phyloP scores from a whole-genome alignment of 768 basidiomycete genomes.

The Lyophyllum atratum region DNA sequence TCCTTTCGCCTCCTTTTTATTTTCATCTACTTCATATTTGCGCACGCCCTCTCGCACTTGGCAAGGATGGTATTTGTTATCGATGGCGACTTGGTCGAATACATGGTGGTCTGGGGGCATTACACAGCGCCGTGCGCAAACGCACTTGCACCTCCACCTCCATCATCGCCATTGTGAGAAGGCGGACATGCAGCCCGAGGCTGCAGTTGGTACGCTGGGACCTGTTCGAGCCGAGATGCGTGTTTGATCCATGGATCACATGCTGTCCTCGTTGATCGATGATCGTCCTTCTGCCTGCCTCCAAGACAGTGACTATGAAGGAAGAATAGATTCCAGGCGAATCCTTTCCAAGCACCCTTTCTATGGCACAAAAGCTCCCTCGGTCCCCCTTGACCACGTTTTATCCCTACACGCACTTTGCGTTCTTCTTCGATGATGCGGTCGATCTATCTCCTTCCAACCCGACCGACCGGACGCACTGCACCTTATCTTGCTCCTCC shows the following conservation, averaged over 20 bases:
- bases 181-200: slow-evolving; percentile 28
- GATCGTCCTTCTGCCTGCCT: slow-evolving; percentile 31
- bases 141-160: slow-evolving; percentile 9
- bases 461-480: slow-evolving; percentile 1
- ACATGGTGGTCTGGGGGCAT: slow-evolving; percentile 20
- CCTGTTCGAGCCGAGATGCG: slow-evolving; percentile 22
- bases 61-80: slow-evolving; percentile 30
- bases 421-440: slow-evolving; percentile 21
- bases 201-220: slow-evolving; percentile 20
- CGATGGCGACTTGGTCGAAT: slow-evolving; percentile 18
- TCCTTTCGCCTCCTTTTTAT: slow-evolving; percentile 29
- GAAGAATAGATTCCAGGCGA: slow-evolving; percentile 34
- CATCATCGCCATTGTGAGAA: slow-evolving; percentile 21
- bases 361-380: slow-evolving; percentile 15
- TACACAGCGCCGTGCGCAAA: slow-evolving; percentile 27
- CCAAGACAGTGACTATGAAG: slow-evolving; percentile 24
- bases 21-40: slow-evolving; percentile 25
- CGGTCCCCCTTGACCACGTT: slow-evolving; percentile 16
- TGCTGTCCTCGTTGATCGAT: slow-evolving; percentile 49
- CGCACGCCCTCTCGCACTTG: slow-evolving; percentile 23
- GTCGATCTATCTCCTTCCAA: slow-evolving; percentile 26
- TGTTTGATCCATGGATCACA: slow-evolving; percentile 31
- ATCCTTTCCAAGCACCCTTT: slow-evolving; percentile 23
- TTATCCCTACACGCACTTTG: slow-evolving; percentile 27
- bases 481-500: not conserved